Conservation (phyloP, 1,139 yeast genomes). For the Candida pseudocylindracea region DNA sequence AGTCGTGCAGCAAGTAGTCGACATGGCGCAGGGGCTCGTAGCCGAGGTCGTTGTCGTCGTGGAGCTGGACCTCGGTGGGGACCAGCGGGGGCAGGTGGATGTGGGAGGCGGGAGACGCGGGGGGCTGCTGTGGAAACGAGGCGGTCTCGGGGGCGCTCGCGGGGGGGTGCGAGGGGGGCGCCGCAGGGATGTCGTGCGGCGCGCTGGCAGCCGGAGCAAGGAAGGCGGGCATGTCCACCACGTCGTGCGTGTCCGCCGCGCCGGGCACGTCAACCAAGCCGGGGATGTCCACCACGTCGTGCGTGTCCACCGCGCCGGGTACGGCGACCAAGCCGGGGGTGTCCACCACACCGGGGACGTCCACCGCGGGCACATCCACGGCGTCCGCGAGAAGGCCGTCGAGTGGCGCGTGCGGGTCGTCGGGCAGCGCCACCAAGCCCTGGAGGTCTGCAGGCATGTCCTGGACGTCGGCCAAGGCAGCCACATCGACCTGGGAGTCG, state of each 20-base stretch:
- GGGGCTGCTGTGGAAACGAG: too few relatives aligned
- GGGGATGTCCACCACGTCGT: too few relatives aligned
- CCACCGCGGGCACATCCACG: too few relatives aligned
- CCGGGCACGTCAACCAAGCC: too few relatives aligned
- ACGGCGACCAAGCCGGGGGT: too few relatives aligned
- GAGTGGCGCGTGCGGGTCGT: background rate
- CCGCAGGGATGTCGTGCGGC: too few relatives aligned
- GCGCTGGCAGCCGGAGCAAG: too few relatives aligned
- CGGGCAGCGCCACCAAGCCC: background rate
- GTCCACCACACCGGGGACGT: too few relatives aligned
- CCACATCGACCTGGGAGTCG: background rate
- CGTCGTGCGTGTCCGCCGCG: too few relatives aligned
- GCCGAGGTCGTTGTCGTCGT: constrained; percentile 69
- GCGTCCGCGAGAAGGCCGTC: too few relatives aligned
- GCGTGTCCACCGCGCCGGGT: too few relatives aligned
- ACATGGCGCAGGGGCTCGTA: constrained; percentile 79
- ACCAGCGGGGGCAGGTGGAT: constrained; percentile 3
- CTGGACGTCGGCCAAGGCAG: background rate
- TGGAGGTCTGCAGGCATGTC: background rate
- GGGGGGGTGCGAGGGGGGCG: background rate
- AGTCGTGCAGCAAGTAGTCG: constrained; percentile 81
- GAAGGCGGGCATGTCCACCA: too few relatives aligned
- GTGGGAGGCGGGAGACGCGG: background rate
- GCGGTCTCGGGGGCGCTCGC: background rate
- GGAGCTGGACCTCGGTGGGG: constrained; percentile 24